Evolutionary conservation across 2,329 filamentous ascomycete genomes (phyloP).

Genomic region (Alternaria triticina): DNA sequence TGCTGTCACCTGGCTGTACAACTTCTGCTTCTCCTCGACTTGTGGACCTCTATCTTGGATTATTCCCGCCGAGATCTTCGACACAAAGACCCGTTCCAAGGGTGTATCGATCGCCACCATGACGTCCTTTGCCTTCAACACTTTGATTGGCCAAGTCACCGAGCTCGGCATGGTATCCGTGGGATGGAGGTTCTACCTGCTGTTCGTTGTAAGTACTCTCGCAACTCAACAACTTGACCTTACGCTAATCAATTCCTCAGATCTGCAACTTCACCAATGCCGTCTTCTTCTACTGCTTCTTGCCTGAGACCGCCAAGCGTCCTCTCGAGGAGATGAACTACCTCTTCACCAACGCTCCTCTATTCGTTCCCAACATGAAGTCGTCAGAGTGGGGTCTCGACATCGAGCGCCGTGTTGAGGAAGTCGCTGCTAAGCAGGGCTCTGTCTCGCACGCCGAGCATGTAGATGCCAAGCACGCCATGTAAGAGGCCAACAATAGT

Average conservation of each 20-base stretch:
- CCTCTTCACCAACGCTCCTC: constrained; percentile 69
- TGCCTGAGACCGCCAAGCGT: constrained; percentile 70
- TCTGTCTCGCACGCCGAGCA: constrained; percentile 27
- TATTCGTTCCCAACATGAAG: constrained; percentile 66
- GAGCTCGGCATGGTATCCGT: constrained; percentile 64
- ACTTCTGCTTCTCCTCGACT: constrained; percentile 75
- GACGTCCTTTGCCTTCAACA: constrained; percentile 77
- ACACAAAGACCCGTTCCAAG: constrained; percentile 75
- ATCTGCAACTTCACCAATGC: constrained; percentile 74
- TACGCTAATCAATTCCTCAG: constrained; percentile 14
- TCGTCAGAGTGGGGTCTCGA: constrained; percentile 62
- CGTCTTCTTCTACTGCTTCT: constrained; percentile 70
- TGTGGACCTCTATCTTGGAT: constrained; percentile 72
- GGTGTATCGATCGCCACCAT: constrained; percentile 78
- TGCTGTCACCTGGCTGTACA: constrained; percentile 78
- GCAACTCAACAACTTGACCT: background rate
- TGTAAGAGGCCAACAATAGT: background rate
- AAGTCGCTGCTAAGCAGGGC: constrained; percentile 61
- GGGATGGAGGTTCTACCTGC: constrained; percentile 64
- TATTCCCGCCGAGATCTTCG: constrained; percentile 75
- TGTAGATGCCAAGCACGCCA: background rate
- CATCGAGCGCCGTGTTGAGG: constrained; percentile 64
- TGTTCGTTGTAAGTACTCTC: constrained; percentile 60
- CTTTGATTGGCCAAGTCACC: constrained; percentile 74
- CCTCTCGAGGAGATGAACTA: constrained; percentile 73